Evolutionary conservation across 140 eudicot species (phyloP), one percentile per base, ranked within the genome.

Genomic region (Anethum foeniculum): DNA sequence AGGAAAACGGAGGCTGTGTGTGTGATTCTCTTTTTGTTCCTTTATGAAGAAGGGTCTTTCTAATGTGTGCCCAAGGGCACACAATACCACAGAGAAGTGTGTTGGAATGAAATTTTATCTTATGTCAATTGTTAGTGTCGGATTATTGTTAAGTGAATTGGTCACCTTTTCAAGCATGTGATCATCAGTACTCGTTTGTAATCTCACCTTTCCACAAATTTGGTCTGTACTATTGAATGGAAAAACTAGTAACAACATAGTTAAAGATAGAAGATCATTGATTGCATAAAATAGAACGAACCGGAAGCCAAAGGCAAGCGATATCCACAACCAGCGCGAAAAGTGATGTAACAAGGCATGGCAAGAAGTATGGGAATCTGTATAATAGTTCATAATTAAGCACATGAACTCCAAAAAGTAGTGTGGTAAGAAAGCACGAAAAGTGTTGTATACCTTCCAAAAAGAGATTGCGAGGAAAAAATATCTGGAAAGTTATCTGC

Each of bases 321-420:
- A 86, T 28, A 38, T 73, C 46, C 36, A 88, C 92, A 39, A 69
- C 58, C 46, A 84, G 64, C 36, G 96, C 92, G 23, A 88, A 90
- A 25, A 89, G 7, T 47, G 98, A 90, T 82, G 85, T 94, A 43
- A 75, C 73, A 28, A 94, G 90, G 82, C 97, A 94, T 10, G 98
- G 98, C 84, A 94, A 54, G 82, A 89, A 83, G 87, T 94, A 94
- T 15, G 98, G 98, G 85, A 90, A 94, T 82, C 97, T 95, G 89
- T 87, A 86, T 77, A 67, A 52, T 64, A 79, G 19, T 7, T 14
- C 11, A 30, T 6, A 4, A 8, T 30, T 28, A 41, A 27, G n/a
- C 32, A 28, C 6, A 19, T 3, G 79, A 30, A 47, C 23, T 75
- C 18, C 91, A 27, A 74, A 41, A n/a, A 77, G 43, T 28, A 77